These are phyloP conservation scores for Coniochaeta sp. DNA, from an alignment of 2,329 filamentous ascomycete genomes.

Conservation along the genomic window DNA sequence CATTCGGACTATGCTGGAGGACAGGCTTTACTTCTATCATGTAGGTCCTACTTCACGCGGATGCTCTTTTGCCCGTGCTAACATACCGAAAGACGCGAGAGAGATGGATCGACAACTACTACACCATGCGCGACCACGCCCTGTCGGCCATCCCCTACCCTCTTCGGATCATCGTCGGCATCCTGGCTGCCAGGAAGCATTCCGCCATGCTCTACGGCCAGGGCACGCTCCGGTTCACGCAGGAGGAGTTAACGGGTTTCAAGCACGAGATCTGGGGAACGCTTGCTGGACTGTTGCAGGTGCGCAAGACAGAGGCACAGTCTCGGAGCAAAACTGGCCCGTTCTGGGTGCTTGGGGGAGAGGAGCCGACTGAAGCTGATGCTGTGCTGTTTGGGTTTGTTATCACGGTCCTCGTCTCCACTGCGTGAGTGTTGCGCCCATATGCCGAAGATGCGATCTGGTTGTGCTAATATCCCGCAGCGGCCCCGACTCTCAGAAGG, in stretches of 20 bases:
- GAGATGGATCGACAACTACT: slow-evolving; percentile 53
- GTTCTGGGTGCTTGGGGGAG: slow-evolving; percentile 52
- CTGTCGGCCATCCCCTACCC: slow-evolving; percentile 44
- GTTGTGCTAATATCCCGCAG: slow-evolving; percentile 19
- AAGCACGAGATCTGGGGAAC: slow-evolving; percentile 46
- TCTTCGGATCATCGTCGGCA: slow-evolving; percentile 41
- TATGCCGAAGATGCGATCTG: slow-evolving; percentile 4
- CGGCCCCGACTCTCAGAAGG: slow-evolving; percentile 35
- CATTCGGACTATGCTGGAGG: slow-evolving; percentile 48
- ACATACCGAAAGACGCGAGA: slow-evolving; percentile 33
- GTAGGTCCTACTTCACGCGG: slow-evolving; percentile 24
- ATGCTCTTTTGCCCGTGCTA: background rate
- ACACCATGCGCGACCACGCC: slow-evolving; percentile 46
- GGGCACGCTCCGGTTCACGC: slow-evolving; percentile 43
- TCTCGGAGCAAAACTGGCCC: slow-evolving; percentile 19
- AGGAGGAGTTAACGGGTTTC: slow-evolving; percentile 39
- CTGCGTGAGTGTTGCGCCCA: slow-evolving; percentile 38
- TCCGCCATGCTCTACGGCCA: slow-evolving; percentile 44
- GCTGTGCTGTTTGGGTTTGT: slow-evolving; percentile 52
- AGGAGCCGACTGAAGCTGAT: slow-evolving; percentile 50
- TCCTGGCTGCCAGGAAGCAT: slow-evolving; percentile 36
- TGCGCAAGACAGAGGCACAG: slow-evolving; percentile 18
- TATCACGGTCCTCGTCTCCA: slow-evolving; percentile 40
- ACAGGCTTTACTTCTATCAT: slow-evolving; percentile 52
- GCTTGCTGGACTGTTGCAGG: slow-evolving; percentile 37